These are phyloP conservation scores for Aschersonia sp. DNA, from an alignment of 2,329 filamentous ascomycete species.

Conservation along the genomic window DNA sequence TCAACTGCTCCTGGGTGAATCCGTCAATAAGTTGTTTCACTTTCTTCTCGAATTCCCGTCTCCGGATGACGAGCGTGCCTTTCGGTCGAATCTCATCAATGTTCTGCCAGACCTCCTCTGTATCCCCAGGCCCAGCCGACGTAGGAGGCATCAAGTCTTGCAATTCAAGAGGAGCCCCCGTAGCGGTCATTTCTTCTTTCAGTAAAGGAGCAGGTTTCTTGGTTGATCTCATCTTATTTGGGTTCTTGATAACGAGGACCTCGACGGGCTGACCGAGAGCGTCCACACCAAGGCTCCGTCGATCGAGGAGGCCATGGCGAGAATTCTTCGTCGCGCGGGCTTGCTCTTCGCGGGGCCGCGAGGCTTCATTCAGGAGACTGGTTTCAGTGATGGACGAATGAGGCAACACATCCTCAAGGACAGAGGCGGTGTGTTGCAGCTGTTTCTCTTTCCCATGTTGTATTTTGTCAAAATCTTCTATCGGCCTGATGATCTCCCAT, in stretches of 20 bases:
- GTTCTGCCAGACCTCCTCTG: slow-evolving; percentile 25
- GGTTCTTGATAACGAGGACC: slow-evolving; percentile 31
- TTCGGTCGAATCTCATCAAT: slow-evolving; percentile 33
- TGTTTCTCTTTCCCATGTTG: too few relatives aligned
- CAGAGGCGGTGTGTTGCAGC: too few relatives aligned
- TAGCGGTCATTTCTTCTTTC: slow-evolving; percentile 6
- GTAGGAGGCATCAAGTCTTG: slow-evolving; percentile 14
- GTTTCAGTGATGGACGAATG: too few relatives aligned
- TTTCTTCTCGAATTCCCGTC: slow-evolving; percentile 26
- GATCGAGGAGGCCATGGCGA: slow-evolving; percentile 13
- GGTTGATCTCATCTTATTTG: slow-evolving; percentile 13
- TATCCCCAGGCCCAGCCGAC: slow-evolving; percentile 10
- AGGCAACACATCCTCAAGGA: too few relatives aligned
- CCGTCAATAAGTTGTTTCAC: slow-evolving; percentile 22
- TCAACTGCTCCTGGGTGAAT: slow-evolving; percentile 32
- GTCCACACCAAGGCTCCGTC: slow-evolving; percentile 14
- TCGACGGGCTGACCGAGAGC: slow-evolving; percentile 23
- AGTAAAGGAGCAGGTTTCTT: slow-evolving; percentile 7
- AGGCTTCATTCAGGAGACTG: too few relatives aligned
- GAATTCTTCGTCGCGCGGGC: slow-evolving; percentile 2
- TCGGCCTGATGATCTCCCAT: too few relatives aligned
- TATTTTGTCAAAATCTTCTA: neutral
- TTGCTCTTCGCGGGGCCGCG: too few relatives aligned
- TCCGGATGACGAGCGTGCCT: slow-evolving; percentile 20
- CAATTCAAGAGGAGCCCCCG: slow-evolving; percentile 13